A percentile compares a stretch with the other conserved stretches of the same genome.
Conservation (phyloP, 2,329 filamentous ascomycete species). For the Pseudogymnoascus sp. region DNA sequence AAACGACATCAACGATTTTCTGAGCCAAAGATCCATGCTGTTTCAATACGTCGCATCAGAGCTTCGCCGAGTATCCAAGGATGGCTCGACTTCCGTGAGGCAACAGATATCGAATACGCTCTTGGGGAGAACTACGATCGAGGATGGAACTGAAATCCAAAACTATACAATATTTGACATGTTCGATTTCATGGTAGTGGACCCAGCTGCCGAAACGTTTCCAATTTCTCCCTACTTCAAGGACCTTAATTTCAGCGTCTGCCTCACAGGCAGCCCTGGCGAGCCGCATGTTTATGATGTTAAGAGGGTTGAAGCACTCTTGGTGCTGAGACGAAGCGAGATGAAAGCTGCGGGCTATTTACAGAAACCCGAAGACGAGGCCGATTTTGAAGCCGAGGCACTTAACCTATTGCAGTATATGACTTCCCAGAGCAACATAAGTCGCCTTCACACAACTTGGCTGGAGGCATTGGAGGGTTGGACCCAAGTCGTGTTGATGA, state of each 20-base stretch:
- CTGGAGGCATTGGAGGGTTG: conserved; percentile 71
- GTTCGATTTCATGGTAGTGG: conserved; percentile 77
- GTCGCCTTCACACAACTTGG: conserved; percentile 44
- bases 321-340: conserved; percentile 63
- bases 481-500: conserved; percentile 76
- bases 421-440: conserved; percentile 55
- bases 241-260: conserved; percentile 61
- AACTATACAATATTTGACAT: conserved; percentile 82
- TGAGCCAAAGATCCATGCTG: conserved; percentile 67
- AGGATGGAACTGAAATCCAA: conserved; percentile 57
- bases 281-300: conserved; percentile 58
- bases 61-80: conserved; percentile 67
- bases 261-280: conserved; percentile 53
- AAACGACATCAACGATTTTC: conserved; percentile 48
- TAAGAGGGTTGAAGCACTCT: conserved; percentile 63
- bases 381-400: conserved; percentile 51
- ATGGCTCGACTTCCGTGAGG: conserved; percentile 63
- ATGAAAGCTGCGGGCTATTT: conserved; percentile 43
- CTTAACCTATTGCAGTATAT: conserved; percentile 54
- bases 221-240: conserved; percentile 54
- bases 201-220: conserved; percentile 36
- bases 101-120: conserved; percentile 63
- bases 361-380: conserved; percentile 42
- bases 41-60: conserved; percentile 83
- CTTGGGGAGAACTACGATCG: conserved; percentile 65